Percentiles rank a stretch among this genome's conserved stretches.
These are phyloP conservation scores for Dothiorella sarmentorum DNA, from an alignment of 2,329 filamentous ascomycete genomes.

Conservation along the genomic window DNA sequence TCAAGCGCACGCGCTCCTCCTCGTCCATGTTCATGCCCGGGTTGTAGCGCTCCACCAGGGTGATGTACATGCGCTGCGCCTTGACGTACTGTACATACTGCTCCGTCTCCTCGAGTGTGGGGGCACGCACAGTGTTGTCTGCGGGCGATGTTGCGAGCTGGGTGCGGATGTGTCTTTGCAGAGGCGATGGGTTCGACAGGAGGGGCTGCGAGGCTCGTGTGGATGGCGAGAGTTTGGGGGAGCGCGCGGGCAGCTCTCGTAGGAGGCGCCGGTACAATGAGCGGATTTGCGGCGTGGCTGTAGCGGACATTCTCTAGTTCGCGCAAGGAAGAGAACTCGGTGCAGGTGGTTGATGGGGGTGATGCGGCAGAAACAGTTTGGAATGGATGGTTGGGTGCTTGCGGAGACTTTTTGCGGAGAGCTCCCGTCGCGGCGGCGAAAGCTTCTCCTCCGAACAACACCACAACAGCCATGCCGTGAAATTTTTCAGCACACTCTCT, in stretches of 20 bases:
- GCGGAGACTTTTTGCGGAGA: slow-evolving; percentile 17
- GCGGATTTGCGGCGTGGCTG: slow-evolving; percentile 53
- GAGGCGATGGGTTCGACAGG: slow-evolving; percentile 58
- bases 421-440: not conserved
- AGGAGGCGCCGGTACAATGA: slow-evolving; percentile 84
- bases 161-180: slow-evolving; percentile 67
- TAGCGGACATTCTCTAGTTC: slow-evolving; percentile 35
- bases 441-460: slow-evolving; percentile 18
- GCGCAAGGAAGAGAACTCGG: not conserved
- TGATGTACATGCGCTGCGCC: slow-evolving; percentile 80
- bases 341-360: slow-evolving; percentile 3
- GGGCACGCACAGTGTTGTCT: slow-evolving; percentile 12
- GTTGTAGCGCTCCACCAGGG: slow-evolving; percentile 86
- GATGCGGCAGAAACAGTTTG: slow-evolving; percentile 29
- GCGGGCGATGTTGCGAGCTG: slow-evolving; percentile 48
- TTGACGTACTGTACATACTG: slow-evolving; percentile 77
- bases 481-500: not conserved
- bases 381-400: slow-evolving; percentile 30
- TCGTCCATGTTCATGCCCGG: slow-evolving; percentile 86
- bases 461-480: slow-evolving; percentile 17
- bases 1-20: slow-evolving; percentile 75
- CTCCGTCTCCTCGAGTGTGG: slow-evolving; percentile 54
- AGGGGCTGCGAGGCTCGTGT: slow-evolving; percentile 32
- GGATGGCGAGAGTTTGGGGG: slow-evolving; percentile 30
- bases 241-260: slow-evolving; percentile 77